A percentile compares a stretch with the other conserved stretches of the same genome.
Conservation (phyloP, 805 yeast genomes). For the Wickerhamomyces silvicola region DNA sequence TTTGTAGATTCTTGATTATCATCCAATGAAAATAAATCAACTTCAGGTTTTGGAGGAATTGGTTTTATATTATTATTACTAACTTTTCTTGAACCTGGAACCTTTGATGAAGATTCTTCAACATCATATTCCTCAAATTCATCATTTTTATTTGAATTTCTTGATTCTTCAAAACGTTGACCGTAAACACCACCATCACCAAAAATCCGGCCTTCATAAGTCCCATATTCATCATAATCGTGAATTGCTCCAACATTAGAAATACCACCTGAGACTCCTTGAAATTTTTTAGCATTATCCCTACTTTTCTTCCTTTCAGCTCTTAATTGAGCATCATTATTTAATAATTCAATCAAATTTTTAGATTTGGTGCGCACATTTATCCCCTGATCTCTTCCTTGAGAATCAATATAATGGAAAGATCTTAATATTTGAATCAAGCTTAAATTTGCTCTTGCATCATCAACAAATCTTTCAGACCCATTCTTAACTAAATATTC, state of each 20-base stretch:
- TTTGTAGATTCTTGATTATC: constrained; percentile 12
- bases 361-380: constrained; percentile 91
- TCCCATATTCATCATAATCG: constrained; percentile 43
- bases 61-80: constrained; percentile 28
- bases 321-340: constrained; percentile 71
- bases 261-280: constrained; percentile 67
- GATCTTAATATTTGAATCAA: constrained; percentile 82
- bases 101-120: constrained; percentile 20
- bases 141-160: constrained; percentile 34
- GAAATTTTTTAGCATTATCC: constrained; percentile 74
- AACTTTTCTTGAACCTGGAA: constrained; percentile 26
- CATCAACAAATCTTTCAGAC: constrained; percentile 91
- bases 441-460: constrained; percentile 76
- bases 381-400: constrained; percentile 93
- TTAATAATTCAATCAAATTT: constrained; percentile 60
- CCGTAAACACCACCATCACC: constrained; percentile 73
- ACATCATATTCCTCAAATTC: constrained; percentile 61
- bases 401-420: constrained; percentile 89
- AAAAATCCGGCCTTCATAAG: constrained; percentile 44
- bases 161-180: constrained; percentile 54
- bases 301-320: constrained; percentile 88
- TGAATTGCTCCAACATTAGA: constrained; percentile 28
- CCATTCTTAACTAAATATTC: constrained; percentile 92
- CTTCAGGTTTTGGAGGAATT: constrained; percentile 25
- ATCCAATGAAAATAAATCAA: constrained; percentile 46